phyloP scores from a whole-genome alignment of 768 basidiomycete genomes.

The Boletellus ananas region DNA sequence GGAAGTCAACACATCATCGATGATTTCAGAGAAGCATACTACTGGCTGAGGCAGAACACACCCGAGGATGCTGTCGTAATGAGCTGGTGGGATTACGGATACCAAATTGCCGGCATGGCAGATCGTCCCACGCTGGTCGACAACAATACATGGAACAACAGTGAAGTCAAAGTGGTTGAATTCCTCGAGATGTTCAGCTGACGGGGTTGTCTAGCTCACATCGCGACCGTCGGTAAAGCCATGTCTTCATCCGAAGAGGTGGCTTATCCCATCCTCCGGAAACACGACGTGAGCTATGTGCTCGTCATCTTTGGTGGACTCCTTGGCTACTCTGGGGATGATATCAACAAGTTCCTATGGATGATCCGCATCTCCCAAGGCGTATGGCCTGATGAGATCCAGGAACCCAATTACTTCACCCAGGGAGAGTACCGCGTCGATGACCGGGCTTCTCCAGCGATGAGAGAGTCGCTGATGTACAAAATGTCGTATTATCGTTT shows the following conservation, averaged over 20 bases:
- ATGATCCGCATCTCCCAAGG: constrained; percentile 95
- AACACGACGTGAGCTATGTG: constrained; percentile 97
- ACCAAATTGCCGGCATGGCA: constrained; percentile 99
- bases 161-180: constrained; percentile 43
- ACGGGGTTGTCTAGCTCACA: constrained; percentile 61
- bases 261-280: constrained; percentile 93
- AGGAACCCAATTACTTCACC: constrained; percentile 93
- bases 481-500: constrained; percentile 99
- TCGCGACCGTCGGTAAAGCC: constrained; percentile 97
- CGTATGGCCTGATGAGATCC: constrained; percentile 97
- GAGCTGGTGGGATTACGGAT: constrained; percentile 99
- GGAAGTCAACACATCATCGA: constrained; percentile 95
- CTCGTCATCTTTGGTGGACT: constrained; percentile 97
- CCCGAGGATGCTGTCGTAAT: constrained; percentile 88
- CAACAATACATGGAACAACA: constrained; percentile 99
- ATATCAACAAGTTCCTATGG: constrained; percentile 99
- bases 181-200: constrained; percentile 4
- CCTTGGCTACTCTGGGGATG: constrained; percentile 95
- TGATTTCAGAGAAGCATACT: constrained; percentile 99
- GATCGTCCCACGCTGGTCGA: constrained; percentile 95
- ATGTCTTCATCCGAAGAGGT: constrained; percentile 94
- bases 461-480: constrained; percentile 98
- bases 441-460: constrained; percentile 74
- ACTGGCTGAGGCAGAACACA: constrained; percentile 97
- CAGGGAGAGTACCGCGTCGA: constrained; percentile 93